Evolutionary conservation across 495 filamentous ascomycete genomes (phyloP).

Genomic region (Copromyces sp.): DNA sequence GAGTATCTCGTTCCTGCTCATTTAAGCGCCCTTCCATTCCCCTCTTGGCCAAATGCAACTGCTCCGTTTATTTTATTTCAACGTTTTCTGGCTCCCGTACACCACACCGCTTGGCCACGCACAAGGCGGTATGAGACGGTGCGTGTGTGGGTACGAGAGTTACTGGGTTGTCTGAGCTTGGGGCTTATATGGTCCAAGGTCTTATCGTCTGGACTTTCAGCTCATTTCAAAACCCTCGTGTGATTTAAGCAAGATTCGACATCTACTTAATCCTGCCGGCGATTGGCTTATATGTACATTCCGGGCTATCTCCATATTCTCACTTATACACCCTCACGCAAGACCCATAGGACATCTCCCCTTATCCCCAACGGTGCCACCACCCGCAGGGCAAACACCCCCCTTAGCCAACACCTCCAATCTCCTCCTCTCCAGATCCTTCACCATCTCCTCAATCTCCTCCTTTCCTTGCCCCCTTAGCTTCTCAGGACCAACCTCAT

Average conservation of each 20-base stretch:
- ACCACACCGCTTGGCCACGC: no score
- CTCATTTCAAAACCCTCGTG: no score
- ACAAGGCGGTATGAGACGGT: no score
- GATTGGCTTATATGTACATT: not conserved
- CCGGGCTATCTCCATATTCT: not conserved
- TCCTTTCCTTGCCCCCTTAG: constrained; percentile 44
- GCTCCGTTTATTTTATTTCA: no score
- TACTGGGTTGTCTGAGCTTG: no score
- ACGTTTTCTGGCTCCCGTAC: no score
- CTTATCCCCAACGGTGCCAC: not conserved
- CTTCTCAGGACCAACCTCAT: constrained; percentile 43
- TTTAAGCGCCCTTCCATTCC: not conserved
- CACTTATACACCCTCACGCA: not conserved
- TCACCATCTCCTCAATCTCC: constrained; percentile 33
- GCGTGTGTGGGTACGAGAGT: no score
- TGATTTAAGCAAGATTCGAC: no score
- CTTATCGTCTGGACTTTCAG: no score
- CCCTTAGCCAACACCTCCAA: not conserved
- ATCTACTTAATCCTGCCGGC: not conserved
- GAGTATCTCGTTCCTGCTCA: not conserved
- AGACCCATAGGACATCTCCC: not conserved
- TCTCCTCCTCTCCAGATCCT: constrained; percentile 15
- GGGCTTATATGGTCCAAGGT: no score
- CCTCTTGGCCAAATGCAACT: no score
- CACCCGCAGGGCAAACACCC: not conserved